Base-by-base conservation (phyloP, 2,329 filamentous ascomycete species). In the Aspergillus melleus region DNA sequence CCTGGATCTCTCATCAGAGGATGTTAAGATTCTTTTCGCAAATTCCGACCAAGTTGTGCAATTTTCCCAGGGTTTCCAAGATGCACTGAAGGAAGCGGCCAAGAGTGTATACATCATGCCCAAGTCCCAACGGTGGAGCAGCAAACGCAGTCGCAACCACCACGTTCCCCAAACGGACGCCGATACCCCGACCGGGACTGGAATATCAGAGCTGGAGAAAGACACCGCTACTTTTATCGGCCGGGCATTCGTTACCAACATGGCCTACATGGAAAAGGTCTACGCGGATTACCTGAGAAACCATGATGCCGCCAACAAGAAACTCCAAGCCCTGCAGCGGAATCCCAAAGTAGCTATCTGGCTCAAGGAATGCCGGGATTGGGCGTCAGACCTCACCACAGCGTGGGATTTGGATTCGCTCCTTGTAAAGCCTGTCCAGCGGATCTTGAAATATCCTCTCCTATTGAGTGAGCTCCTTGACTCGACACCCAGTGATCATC, bases 381-480 rank as follows among this genome's bases (percentile, higher is more conserved):
- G 94, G 70, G 93, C 94, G 12, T 90, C 92, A 67, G 95, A 97
- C 72, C 84, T 99, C 64, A 99, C 95, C 0, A 87, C 88, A 26
- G 94, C 95, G 0, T 99, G 95, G 95, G 91, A 96, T 74, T 77
- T 99, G 61, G 93, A 97, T 74, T 96, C 95, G 0, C 82, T 99
- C n/a, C 84, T 99, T 20, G 94, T 99, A 72, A 99, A 99, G 76
- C 95, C 95, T 1, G 93, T 96, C 74, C 95, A 99, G 77, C 87
- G 95, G 52, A 89, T 98, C 63, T 88, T 94, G 36, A 97, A 97
- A 71, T 99, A 98, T 71, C 92, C 92, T 3, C 88, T 96, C 50
- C 81, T 99, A 46, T 86, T 99, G 49, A 86, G 88, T 36, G 88
- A 92, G 58, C 81, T 99, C 11, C 81, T 96, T 24, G 88, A 92